A percentile compares a stretch with the other conserved stretches of the same genome.
Evolutionary conservation across 2,329 filamentous ascomycete genomes (phyloP).

Genomic region (Colletotrichum sp.): DNA sequence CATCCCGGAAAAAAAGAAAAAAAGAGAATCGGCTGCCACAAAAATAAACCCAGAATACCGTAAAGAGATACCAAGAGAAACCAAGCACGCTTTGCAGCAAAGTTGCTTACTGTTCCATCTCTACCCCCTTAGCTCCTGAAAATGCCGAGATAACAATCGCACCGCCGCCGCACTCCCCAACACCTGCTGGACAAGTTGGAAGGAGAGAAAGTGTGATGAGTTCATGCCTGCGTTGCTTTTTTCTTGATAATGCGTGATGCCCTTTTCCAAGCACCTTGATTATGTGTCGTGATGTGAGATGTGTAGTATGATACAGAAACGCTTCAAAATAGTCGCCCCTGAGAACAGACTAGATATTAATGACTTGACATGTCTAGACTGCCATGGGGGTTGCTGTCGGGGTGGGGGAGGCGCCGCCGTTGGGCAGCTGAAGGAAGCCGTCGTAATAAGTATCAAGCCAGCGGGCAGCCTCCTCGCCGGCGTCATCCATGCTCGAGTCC

Average conservation of each 20-base stretch:
- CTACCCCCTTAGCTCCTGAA: slow-evolving; percentile 16
- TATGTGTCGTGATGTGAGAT: slow-evolving; percentile 12
- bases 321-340: not conserved
- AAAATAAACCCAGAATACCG: not conserved
- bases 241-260: not conserved
- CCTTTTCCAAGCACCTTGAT: slow-evolving; percentile 4
- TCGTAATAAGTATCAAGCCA: slow-evolving; percentile 62
- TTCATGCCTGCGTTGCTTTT: slow-evolving; percentile 13
- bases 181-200: slow-evolving; percentile 17
- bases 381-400: slow-evolving; percentile 11
- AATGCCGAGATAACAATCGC: slow-evolving; percentile 18
- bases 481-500: slow-evolving; percentile 55
- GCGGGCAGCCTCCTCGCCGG: slow-evolving; percentile 55
- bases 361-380: not conserved
- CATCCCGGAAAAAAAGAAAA: not conserved
- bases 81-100: slow-evolving; percentile 14
- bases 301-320: slow-evolving; percentile 5
- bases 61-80: not conserved
- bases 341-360: not conserved
- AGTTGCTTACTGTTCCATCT: not conserved
- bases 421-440: slow-evolving; percentile 57
- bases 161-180: slow-evolving; percentile 19
- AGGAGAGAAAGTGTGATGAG: slow-evolving; percentile 15
- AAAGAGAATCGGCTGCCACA: not conserved
- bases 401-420: slow-evolving; percentile 3